Conservation (phyloP, 2,329 filamentous ascomycete genomes). For the Ascochyta rabiei region DNA sequence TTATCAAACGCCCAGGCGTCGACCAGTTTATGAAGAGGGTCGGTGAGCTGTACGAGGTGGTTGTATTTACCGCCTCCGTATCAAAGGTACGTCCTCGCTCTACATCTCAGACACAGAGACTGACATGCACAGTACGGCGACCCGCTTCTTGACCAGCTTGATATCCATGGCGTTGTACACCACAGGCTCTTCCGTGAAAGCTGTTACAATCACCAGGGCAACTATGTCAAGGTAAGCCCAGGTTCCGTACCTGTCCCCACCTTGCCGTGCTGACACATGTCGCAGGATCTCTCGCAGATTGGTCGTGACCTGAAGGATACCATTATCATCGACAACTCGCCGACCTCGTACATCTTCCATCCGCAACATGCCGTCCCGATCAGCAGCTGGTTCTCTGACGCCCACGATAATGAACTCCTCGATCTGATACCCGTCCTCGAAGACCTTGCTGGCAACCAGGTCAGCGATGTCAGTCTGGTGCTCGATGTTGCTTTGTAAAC, state of each 20-base stretch:
- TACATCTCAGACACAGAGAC: background rate
- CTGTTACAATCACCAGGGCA: conserved; percentile 99
- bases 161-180: conserved; percentile 96
- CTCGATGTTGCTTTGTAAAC: conserved; percentile 79
- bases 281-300: conserved; percentile 87
- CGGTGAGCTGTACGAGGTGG: conserved; percentile 96
- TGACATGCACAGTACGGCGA: conserved; percentile 77
- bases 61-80: conserved; percentile 97
- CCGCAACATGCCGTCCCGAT: conserved; percentile 98
- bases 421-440: conserved; percentile 98
- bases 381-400: conserved; percentile 99
- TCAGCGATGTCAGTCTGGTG: conserved; percentile 95
- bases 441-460: conserved; percentile 86
- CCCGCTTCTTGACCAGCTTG: conserved; percentile 91
- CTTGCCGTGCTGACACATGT: conserved; percentile 9
- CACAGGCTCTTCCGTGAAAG: conserved; percentile 96
- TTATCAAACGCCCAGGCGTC: conserved; percentile 98
- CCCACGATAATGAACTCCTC: conserved; percentile 97
- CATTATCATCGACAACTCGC: conserved; percentile 99
- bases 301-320: conserved; percentile 95
- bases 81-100: conserved; percentile 72
- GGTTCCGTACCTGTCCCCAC: background rate
- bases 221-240: conserved; percentile 81
- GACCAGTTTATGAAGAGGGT: conserved; percentile 99
- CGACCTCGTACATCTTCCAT: conserved; percentile 99